A percentile compares a stretch with the other conserved stretches of the same genome.
Evolutionary conservation across 116 monocot species (phyloP).

Genomic region (Posidonia oceanica): DNA sequence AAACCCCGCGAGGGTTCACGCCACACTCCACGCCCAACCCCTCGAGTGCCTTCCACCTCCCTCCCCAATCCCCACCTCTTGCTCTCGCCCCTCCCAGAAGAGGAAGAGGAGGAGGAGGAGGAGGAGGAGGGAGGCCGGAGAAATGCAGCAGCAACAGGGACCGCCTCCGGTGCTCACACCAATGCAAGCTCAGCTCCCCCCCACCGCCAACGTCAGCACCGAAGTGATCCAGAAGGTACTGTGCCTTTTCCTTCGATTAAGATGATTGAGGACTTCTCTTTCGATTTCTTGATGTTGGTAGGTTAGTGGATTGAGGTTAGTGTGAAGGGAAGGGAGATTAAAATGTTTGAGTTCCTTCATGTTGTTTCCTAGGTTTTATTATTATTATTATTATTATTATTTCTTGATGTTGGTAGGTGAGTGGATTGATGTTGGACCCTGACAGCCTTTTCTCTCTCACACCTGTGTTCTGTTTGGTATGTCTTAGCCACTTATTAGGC

Average conservation of each 20-base stretch:
- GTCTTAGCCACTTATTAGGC: too few relatives aligned
- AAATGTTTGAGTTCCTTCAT: neutral
- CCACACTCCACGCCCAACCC: too few relatives aligned
- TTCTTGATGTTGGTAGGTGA: neutral
- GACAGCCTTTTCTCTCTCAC: too few relatives aligned
- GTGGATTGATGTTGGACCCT: too few relatives aligned
- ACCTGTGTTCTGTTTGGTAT: too few relatives aligned
- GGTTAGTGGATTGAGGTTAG: neutral
- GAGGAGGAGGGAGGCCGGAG: neutral
- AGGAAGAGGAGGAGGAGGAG: too few relatives aligned
- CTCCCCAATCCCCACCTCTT: too few relatives aligned
- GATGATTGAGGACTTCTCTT: neutral
- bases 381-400: too few relatives aligned
- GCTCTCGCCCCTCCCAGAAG: too few relatives aligned
- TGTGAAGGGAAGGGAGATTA: neutral
- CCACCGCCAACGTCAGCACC: constrained; percentile 4
- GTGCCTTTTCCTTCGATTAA: neutral
- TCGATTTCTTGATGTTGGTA: neutral
- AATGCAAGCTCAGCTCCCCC: constrained; percentile 7
- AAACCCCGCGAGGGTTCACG: too few relatives aligned
- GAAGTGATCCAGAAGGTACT: constrained; percentile 10
- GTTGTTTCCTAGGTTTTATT: too few relatives aligned
- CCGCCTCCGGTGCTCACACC: neutral
- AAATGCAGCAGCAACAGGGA: neutral
- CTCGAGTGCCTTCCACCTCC: too few relatives aligned